Percentiles rank a stretch among this genome's conserved stretches.
Evolutionary conservation across 73 alveolate genomes (phyloP).

Genomic region (Symbiodinium natans): DNA sequence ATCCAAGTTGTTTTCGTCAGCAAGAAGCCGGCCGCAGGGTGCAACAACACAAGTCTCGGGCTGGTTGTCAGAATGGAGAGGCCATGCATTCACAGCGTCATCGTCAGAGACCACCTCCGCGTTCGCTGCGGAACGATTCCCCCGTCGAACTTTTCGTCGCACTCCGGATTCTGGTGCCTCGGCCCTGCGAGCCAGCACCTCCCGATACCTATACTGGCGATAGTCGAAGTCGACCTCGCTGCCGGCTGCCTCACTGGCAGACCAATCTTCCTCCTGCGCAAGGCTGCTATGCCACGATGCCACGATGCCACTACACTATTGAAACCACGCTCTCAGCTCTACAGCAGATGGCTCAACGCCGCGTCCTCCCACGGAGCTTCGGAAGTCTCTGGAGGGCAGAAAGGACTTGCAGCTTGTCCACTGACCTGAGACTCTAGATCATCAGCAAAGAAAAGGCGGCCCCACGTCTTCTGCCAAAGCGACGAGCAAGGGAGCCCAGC

Average conservation of each 20-base stretch:
- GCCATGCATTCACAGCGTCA: not conserved
- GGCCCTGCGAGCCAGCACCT: not conserved
- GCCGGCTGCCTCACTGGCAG: slow-evolving; percentile 8
- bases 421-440: not conserved
- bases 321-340: not conserved
- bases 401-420: not conserved
- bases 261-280: slow-evolving; percentile 13
- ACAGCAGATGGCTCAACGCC: too few relatives aligned
- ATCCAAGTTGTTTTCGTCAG: not conserved
- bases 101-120: not conserved
- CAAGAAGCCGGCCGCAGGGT: not conserved
- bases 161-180: not conserved
- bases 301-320: not conserved
- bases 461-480: not conserved
- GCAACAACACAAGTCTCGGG: not conserved
- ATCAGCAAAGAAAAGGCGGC: not conserved
- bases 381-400: not conserved
- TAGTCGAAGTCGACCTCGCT: slow-evolving; percentile 5
- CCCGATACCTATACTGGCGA: slow-evolving; percentile 18
- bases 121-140: not conserved
- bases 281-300: too few relatives aligned
- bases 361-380: slow-evolving; percentile 10
- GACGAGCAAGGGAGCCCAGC: slow-evolving; percentile 13
- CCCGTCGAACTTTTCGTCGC: not conserved
- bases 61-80: not conserved